Evolutionary conservation across 352 stramenopile species (phyloP).

Genomic region (Phytophthora citrophthora): DNA sequence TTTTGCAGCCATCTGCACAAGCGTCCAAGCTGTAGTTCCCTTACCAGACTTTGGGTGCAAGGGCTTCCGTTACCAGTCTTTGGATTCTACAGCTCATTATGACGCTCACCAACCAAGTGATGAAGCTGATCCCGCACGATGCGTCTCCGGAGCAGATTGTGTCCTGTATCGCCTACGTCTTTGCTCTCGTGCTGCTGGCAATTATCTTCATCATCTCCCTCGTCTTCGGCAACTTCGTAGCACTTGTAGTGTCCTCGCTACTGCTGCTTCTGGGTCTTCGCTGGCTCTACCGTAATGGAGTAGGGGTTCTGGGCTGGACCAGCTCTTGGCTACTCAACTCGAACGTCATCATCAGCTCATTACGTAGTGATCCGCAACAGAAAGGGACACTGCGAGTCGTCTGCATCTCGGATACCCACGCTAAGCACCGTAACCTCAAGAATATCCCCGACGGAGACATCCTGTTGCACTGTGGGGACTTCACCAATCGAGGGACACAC

Average conservation of each 20-base stretch:
- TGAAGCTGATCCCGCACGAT: slow-evolving; percentile 44
- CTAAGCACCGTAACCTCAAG: slow-evolving; percentile 60
- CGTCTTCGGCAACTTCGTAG: slow-evolving; percentile 4
- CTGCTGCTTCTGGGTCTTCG: slow-evolving; percentile 26
- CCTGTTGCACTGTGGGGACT: slow-evolving; percentile 89
- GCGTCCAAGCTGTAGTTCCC: no score
- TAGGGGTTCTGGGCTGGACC: no score
- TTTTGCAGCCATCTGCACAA: no score
- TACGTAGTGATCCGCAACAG: slow-evolving; percentile 46
- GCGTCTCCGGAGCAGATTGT: slow-evolving; percentile 21
- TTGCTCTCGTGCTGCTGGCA: neutral
- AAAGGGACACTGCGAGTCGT: slow-evolving; percentile 61
- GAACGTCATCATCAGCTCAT: slow-evolving; percentile 15
- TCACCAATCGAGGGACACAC: slow-evolving; percentile 75
- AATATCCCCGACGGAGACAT: slow-evolving; percentile 69
- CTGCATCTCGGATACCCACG: slow-evolving; percentile 78
- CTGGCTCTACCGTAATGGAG: slow-evolving; percentile 65
- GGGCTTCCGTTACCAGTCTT: no score
- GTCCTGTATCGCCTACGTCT: neutral
- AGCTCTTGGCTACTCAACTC: no score
- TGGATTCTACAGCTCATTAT: neutral
- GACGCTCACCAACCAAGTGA: slow-evolving; percentile 11
- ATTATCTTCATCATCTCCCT: neutral
- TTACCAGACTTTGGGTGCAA: no score
- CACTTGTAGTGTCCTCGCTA: neutral